Evolutionary conservation across 1,284 basidiomycete genomes (phyloP).

Genomic region (Ceratobasidium sp.): DNA sequence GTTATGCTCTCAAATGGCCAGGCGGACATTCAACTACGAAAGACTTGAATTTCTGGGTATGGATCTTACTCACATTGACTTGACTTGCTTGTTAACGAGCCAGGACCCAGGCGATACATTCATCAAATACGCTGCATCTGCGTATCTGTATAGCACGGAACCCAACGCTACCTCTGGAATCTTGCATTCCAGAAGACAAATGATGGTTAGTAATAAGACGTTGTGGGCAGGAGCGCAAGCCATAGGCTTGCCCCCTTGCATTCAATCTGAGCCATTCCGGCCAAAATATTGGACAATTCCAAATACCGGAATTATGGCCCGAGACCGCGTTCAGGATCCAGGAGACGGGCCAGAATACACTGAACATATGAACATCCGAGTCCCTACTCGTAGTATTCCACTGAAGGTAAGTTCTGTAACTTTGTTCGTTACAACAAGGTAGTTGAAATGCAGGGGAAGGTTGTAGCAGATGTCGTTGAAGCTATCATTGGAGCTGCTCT

Average conservation of each 20-base stretch:
- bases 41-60: constrained; percentile 83
- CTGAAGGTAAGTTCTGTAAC: constrained; percentile 58
- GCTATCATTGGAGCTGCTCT: constrained; percentile 86
- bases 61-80: constrained; percentile 24
- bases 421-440: constrained; percentile 6
- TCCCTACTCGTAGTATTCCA: background rate
- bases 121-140: constrained; percentile 80
- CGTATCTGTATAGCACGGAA: constrained; percentile 78
- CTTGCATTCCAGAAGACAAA: constrained; percentile 74
- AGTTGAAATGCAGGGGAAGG: constrained; percentile 61
- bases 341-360: constrained; percentile 5
- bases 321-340: background rate
- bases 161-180: constrained; percentile 73
- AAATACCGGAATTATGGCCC: constrained; percentile 26
- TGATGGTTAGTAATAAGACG: constrained; percentile 79
- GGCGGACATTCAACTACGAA: constrained; percentile 80
- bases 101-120: constrained; percentile 76
- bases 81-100: constrained; percentile 20
- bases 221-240: constrained; percentile 70
- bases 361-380: background rate
- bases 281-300: constrained; percentile 75
- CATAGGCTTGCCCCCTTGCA: constrained; percentile 74
- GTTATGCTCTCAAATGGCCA: constrained; percentile 75
- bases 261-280: constrained; percentile 78
- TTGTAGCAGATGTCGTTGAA: constrained; percentile 85